Percentiles rank a stretch among this genome's conserved stretches.
Conservation (phyloP, 352 stramenopile species). For the Paralagenidium karlingii region DNA sequence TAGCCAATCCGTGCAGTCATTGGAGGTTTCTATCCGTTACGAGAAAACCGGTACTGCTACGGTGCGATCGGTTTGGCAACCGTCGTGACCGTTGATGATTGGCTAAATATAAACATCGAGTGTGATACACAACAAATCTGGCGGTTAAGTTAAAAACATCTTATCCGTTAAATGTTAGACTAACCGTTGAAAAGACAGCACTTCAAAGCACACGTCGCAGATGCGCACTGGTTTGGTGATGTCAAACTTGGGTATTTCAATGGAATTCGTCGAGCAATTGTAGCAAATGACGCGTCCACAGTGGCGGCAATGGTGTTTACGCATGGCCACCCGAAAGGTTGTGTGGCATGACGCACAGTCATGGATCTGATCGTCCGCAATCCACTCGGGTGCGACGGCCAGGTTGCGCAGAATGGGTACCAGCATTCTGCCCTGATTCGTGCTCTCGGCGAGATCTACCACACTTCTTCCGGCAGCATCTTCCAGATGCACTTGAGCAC, state of each 20-base stretch:
- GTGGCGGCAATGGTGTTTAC: slow-evolving; percentile 74
- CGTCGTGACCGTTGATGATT: no score
- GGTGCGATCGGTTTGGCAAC: no score
- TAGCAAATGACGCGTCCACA: slow-evolving; percentile 77
- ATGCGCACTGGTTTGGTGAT: slow-evolving; percentile 51
- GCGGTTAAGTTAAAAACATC: no score
- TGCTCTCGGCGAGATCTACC: slow-evolving; percentile 72
- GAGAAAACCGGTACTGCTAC: no score
- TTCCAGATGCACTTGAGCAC: slow-evolving; percentile 63
- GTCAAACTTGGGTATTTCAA: slow-evolving; percentile 77
- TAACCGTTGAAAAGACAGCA: slow-evolving; percentile 72
- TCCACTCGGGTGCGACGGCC: slow-evolving; percentile 35
- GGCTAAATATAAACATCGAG: no score
- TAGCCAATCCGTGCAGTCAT: no score
- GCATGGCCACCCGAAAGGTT: slow-evolving; percentile 67
- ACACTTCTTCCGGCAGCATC: slow-evolving; percentile 72
- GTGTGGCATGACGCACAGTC: slow-evolving; percentile 68
- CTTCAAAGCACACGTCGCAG: slow-evolving; percentile 76
- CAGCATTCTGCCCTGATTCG: slow-evolving; percentile 65
- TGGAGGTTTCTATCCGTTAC: no score
- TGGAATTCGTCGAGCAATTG: slow-evolving; percentile 79
- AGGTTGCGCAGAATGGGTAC: slow-evolving; percentile 75
- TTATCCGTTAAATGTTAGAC: no score
- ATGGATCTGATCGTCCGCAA: slow-evolving; percentile 49
- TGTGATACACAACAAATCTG: no score